Base-by-base conservation (phyloP, 805 yeast species). In the Metschnikowia shivogae region DNA sequence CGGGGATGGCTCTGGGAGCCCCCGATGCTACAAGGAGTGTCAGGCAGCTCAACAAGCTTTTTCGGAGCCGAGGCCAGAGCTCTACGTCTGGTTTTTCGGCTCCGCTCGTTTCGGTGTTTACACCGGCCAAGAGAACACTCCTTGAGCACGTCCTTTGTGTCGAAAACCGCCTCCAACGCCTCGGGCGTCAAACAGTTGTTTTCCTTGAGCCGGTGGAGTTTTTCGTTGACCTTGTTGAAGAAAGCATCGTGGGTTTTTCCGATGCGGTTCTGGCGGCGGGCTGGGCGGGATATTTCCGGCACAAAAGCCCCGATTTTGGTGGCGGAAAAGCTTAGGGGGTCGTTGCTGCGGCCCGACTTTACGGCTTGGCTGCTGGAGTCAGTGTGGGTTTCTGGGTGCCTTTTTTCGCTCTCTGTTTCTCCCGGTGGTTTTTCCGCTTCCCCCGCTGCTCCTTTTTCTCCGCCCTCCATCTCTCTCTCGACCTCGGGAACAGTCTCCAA, bases 131-230 rank as follows among this genome's bases (percentile, higher is more conserved):
- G 48, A 26, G 17, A 35, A 24, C 52, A 56, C 34, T 52, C 55
- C 39, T 56, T 59, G 35, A 62, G 54, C 27, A 61, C 58, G 31
- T 59, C 67, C 32, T 58, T 60, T 26, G 67, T 61, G 44, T 62
- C 57, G 47, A 63, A 63, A n/a, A 63, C 53, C 8, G 58, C 45
- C 44, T 63, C 66, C 35, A 63, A 50, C 3, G 58, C 55, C 34
- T 55, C 53, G 9, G 65, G 58, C 3, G 61, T 55, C 24, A 55
- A 42, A 41, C 55, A 48, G 24, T 58, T 47, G n/a, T 49, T 32
- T 31, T 53, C 48, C 19, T 53, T 52, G 40, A 56, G 46, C 39
- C 34, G 31, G 33, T 49, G 53, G 27, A 56, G 50, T 41, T 54
- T 55, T 36, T 36, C 22, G 49, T 52, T 53, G 37, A 60, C 55